These are phyloP conservation scores for Pleurotus salmoneostramineus DNA, from an alignment of 768 basidiomycete genomes.

Conservation along the genomic window DNA sequence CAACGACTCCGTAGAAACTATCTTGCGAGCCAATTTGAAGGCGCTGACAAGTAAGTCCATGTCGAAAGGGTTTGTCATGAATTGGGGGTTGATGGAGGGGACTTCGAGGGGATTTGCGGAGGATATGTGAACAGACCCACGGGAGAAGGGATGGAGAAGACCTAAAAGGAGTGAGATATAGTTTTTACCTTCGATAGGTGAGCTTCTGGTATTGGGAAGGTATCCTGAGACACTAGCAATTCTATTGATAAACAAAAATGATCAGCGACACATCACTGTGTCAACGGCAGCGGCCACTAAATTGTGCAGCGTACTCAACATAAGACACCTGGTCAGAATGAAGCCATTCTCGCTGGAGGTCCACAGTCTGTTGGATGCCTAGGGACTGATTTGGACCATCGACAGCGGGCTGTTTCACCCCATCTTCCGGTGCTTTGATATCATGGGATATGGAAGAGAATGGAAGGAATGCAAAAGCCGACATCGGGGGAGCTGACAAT, in stretches of 20 bases:
- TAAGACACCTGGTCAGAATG: neutral
- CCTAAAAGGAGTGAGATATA: conserved; percentile 16
- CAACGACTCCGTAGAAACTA: conserved; percentile 5
- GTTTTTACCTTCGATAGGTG: conserved; percentile 14
- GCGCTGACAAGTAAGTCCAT: conserved; percentile 19
- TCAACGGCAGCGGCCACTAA: neutral
- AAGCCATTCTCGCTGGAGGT: neutral
- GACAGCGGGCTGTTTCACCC: neutral
- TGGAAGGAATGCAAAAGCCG: conserved; percentile 4
- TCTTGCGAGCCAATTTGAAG: conserved; percentile 13
- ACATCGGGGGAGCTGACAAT: conserved; percentile 2
- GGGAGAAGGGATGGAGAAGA: conserved; percentile 31
- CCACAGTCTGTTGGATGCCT: neutral
- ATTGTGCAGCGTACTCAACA: neutral
- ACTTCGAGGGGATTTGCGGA: conserved; percentile 12
- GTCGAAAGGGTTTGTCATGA: conserved; percentile 18
- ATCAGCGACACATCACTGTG: too few species aligned
- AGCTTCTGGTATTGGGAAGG: neutral
- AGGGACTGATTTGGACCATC: neutral
- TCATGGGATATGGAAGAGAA: neutral
- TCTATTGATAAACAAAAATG: neutral
- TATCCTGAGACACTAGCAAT: neutral
- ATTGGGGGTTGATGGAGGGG: conserved; percentile 14
- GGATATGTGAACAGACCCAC: conserved; percentile 31
- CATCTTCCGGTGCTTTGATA: neutral